These are phyloP conservation scores for Gorgonomyces haynaldii DNA, from an alignment of 192 early-diverging fungal genomes.

Conservation along the genomic window DNA sequence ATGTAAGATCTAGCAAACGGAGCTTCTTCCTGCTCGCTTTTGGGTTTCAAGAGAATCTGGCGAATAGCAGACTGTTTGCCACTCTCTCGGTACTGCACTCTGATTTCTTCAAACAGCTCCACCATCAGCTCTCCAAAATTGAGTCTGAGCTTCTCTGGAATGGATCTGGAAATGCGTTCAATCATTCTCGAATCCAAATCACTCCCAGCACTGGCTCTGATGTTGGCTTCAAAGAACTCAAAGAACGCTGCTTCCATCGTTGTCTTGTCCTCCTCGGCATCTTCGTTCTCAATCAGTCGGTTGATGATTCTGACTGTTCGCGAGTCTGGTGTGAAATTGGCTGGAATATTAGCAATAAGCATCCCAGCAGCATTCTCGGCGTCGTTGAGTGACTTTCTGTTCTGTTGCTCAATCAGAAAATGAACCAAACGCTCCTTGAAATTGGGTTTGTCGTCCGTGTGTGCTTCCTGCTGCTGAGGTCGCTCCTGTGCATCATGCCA, in stretches of 20 bases:
- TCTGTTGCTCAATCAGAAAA: slow-evolving; percentile 42
- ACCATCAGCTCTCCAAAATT: slow-evolving; percentile 15
- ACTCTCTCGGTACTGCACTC: slow-evolving; percentile 33
- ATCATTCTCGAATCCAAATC: slow-evolving; percentile 23
- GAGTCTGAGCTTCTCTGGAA: slow-evolving; percentile 26
- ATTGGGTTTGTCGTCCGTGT: slow-evolving; percentile 10
- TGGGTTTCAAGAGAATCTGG: slow-evolving; percentile 30
- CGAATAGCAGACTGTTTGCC: slow-evolving; percentile 38
- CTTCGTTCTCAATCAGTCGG: slow-evolving; percentile 9
- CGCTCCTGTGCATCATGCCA: neutral
- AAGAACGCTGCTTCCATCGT: slow-evolving; percentile 31
- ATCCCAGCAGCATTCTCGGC: slow-evolving; percentile 25
- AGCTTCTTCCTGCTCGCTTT: slow-evolving; percentile 8
- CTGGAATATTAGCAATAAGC: slow-evolving; percentile 14
- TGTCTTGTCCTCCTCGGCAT: slow-evolving; percentile 13
- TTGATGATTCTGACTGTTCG: neutral
- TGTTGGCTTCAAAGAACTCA: slow-evolving; percentile 38
- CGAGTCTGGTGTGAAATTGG: slow-evolving; percentile 8
- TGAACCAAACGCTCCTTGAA: slow-evolving; percentile 39
- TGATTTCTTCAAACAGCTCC: slow-evolving; percentile 32
- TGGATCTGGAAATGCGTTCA: slow-evolving; percentile 23
- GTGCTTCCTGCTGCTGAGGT: slow-evolving; percentile 1
- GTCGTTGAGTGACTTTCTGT: slow-evolving; percentile 15
- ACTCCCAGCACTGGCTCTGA: slow-evolving; percentile 27
- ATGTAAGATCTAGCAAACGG: neutral